phyloP scores from a whole-genome alignment of 116 monocot genomes.

The Zostera marina region DNA sequence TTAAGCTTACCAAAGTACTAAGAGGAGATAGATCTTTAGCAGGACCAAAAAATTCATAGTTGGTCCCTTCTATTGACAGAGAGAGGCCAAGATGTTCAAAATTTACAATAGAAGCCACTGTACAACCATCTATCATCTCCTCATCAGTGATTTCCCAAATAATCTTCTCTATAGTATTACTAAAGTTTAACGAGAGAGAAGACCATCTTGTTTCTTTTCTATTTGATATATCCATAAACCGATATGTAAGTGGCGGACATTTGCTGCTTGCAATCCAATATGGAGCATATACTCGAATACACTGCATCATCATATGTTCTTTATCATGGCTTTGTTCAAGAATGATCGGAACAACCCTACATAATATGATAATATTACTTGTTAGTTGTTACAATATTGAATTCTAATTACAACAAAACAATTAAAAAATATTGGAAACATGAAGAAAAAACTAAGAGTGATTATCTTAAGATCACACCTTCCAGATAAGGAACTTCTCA shows the following conservation, averaged over 20 bases:
- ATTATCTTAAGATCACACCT: conserved; percentile 28
- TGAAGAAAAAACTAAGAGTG: conserved; percentile 1
- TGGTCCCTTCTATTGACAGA: conserved; percentile 34
- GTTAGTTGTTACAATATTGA: neutral
- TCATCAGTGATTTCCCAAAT: conserved; percentile 48
- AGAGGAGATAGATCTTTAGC: conserved; percentile 60
- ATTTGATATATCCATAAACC: conserved; percentile 30
- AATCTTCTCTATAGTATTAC: conserved; percentile 25
- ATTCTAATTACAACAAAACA: neutral
- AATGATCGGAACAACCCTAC: conserved; percentile 68
- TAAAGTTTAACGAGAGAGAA: conserved; percentile 16
- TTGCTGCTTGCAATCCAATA: conserved; percentile 78
- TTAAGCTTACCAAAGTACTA: conserved; percentile 59
- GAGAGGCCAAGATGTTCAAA: conserved; percentile 59
- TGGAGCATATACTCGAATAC: conserved; percentile 63
- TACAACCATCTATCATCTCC: conserved; percentile 68
- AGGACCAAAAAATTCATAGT: conserved; percentile 37
- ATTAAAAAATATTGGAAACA: neutral
- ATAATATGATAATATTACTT: neutral
- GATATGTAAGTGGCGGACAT: conserved; percentile 67
- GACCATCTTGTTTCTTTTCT: conserved; percentile 31
- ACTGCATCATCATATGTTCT: conserved; percentile 28
- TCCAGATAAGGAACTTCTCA: conserved; percentile 56
- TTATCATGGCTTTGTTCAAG: conserved; percentile 66
- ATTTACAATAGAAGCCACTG: conserved; percentile 63